Conservation (phyloP, 177 flowering plant genomes). For the Tripterygium wilfordii region DNA sequence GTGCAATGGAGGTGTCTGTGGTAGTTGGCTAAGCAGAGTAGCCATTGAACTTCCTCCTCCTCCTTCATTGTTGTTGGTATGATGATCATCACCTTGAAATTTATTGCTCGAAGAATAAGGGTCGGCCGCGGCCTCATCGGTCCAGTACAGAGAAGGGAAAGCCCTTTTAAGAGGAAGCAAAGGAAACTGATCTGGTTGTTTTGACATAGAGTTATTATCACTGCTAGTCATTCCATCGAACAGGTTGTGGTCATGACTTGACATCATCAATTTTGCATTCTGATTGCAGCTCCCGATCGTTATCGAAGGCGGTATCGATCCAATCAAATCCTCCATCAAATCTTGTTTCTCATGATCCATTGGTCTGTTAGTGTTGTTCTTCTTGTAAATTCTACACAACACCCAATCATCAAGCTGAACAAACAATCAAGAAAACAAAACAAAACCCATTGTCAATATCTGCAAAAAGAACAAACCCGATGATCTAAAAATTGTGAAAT, state of each 20-base stretch:
- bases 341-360: conserved; percentile 57
- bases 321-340: conserved; percentile 49
- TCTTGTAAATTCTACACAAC: conserved; percentile 88
- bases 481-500: neutral
- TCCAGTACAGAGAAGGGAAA: conserved; percentile 34
- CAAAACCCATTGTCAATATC: neutral
- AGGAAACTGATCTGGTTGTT: neutral
- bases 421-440: neutral
- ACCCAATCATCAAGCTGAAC: conserved; percentile 93
- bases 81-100: conserved; percentile 9
- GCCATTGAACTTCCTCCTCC: conserved; percentile 22
- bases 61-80: conserved; percentile 3
- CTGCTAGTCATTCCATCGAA: conserved; percentile 19
- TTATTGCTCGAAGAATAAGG: conserved; percentile 19
- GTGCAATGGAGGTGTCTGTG: conserved; percentile 26
- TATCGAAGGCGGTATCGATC: conserved; percentile 24
- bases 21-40: conserved; percentile 40
- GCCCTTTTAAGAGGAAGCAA: conserved; percentile 24
- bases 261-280: conserved; percentile 7
- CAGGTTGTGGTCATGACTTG: conserved; percentile 15
- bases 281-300: conserved; percentile 12
- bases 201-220: conserved; percentile 3
- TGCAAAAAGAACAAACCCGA: no score
- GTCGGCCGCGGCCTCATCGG: conserved; percentile 11
- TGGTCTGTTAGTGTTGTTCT: conserved; percentile 54